phyloP scores from a whole-genome alignment of 176 grass and related monocot genomes.

The Metroxylon sagu region DNA sequence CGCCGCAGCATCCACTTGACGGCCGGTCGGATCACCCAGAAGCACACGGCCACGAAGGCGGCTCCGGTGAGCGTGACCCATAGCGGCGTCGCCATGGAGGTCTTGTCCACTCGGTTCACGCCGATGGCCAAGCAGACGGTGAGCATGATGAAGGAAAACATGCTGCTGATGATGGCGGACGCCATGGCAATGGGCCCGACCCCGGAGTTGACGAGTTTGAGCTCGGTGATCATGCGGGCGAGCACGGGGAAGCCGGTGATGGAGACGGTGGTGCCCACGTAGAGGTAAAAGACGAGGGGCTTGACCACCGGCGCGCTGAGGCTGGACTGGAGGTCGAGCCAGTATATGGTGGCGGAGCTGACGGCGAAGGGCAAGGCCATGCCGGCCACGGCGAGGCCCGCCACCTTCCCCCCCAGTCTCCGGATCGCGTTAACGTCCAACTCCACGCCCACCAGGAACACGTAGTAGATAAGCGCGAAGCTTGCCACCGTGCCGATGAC shows the following conservation, averaged over 20 bases:
- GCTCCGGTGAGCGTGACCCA: not conserved
- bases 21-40: not conserved
- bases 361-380: not conserved
- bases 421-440: not conserved
- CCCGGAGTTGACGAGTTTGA: not conserved
- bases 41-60: not conserved
- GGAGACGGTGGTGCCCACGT: not conserved
- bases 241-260: not conserved
- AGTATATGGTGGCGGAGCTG: not conserved
- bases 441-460: not conserved
- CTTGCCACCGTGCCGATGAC: not conserved
- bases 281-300: not conserved
- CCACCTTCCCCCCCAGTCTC: not conserved
- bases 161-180: not conserved
- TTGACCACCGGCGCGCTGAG: not conserved
- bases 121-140: not conserved
- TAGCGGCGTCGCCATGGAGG: too few relatives aligned
- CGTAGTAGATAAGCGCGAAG: not conserved
- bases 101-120: not conserved
- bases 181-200: not conserved
- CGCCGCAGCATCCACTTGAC: not conserved
- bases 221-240: constrained; percentile 2
- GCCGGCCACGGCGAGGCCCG: not conserved
- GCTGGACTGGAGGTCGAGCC: not conserved
- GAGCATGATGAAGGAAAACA: not conserved